Evolutionary conservation across 2,329 filamentous ascomycete species (phyloP).

Genomic region (Calonectria leucothoes): DNA sequence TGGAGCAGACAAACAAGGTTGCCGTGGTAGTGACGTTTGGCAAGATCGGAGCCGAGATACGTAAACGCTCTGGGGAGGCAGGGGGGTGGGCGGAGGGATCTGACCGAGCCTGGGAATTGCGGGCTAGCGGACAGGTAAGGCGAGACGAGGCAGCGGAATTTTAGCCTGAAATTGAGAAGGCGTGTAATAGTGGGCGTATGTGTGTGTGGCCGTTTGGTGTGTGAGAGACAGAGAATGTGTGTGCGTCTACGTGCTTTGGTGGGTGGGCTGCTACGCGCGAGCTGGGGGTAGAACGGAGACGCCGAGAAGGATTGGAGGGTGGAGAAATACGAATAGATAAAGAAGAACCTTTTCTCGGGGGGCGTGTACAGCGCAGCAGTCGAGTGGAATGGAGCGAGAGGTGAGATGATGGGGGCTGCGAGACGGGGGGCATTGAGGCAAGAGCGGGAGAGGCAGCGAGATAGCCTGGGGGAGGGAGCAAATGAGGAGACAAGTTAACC

Average conservation of each 20-base stretch:
- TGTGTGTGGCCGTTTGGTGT: not conserved
- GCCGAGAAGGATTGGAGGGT: constrained; percentile 12
- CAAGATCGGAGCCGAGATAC: constrained; percentile 23
- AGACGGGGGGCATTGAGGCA: constrained; percentile 11
- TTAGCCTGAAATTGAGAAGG: constrained; percentile 18
- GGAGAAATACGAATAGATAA: constrained; percentile 13
- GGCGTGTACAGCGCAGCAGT: not conserved
- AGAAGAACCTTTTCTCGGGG: not conserved
- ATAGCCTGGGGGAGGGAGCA: not conserved
- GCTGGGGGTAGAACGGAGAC: constrained; percentile 1
- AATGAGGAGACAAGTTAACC: constrained; percentile 6
- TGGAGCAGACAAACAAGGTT: constrained; percentile 8
- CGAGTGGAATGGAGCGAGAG: not conserved
- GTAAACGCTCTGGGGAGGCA: constrained; percentile 11
- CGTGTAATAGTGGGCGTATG: not conserved
- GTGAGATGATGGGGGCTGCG: constrained; percentile 2
- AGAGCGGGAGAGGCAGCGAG: constrained; percentile 8
- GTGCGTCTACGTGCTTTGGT: constrained; percentile 1
- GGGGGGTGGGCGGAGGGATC: not conserved
- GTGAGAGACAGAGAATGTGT: not conserved
- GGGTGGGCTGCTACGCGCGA: constrained; percentile 1
- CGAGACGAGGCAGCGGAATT: constrained; percentile 17
- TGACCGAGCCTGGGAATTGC: not conserved
- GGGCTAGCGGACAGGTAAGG: constrained; percentile 8
- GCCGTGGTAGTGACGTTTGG: constrained; percentile 10